Percentiles rank a stretch among this genome's conserved stretches.
Conservation (phyloP, 2,329 filamentous ascomycete genomes). For the Xylariaceae sp. region DNA sequence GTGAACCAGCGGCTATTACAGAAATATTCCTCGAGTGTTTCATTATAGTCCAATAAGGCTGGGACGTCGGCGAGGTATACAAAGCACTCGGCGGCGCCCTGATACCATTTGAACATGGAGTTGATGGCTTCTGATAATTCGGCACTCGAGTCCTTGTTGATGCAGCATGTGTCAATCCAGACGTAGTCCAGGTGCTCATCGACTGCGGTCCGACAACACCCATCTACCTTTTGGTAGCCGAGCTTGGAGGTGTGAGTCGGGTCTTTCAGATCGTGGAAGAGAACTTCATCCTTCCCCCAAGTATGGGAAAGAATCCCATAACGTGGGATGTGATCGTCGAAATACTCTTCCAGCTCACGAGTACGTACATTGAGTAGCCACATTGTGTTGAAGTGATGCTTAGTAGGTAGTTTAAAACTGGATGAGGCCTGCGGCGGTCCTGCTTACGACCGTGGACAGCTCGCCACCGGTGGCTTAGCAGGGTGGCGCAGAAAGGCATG, state of each 20-base stretch:
- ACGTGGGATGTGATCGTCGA: neutral
- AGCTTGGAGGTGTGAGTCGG: neutral
- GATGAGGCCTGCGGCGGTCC: too few species aligned
- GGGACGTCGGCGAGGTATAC: neutral
- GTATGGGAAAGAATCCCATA: conserved; percentile 1
- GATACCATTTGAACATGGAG: conserved; percentile 3
- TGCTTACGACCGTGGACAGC: too few species aligned
- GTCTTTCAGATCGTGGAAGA: neutral
- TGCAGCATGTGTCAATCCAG: conserved; percentile 3
- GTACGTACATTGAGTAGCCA: neutral
- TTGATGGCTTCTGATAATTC: conserved; percentile 2
- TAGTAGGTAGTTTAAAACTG: too few species aligned
- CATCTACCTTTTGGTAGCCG: neutral
- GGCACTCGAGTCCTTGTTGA: conserved; percentile 1
- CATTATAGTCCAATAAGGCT: neutral
- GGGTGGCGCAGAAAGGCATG: too few species aligned
- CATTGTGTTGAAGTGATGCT: too few species aligned
- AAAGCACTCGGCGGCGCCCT: neutral
- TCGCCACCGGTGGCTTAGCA: too few species aligned
- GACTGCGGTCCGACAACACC: neutral
- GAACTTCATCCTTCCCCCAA: conserved; percentile 1
- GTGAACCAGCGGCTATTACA: neutral
- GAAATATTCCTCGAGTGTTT: neutral
- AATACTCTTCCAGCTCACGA: neutral
- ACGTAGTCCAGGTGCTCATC: neutral